Base-by-base conservation (phyloP, 148 eudicot species). In the Cornus suecica region DNA sequence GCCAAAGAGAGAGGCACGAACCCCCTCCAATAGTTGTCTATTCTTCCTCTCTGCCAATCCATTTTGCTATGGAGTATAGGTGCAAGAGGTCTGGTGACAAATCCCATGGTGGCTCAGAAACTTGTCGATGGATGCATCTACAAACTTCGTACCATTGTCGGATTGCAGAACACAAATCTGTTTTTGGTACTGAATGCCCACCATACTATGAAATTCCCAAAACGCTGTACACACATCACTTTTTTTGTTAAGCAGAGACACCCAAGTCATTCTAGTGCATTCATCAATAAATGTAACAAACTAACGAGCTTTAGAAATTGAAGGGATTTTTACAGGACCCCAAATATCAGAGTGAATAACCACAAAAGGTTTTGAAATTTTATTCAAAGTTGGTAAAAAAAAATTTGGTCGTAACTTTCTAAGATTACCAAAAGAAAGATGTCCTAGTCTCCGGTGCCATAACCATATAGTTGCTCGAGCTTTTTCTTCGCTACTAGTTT, bases 201-300 rank as follows among this genome's bases (percentile, higher is more conserved):
- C 25, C 70, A 74, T 42, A 1, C 27, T 42, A n/a, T 65, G 62
- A 24, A 74, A 65, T 25, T 66, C 27, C 24, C 65, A 23, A 65
- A 74, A 74, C 4, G 32, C 14, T 10, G 62, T 13, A 16, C 27
- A 2, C 10, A 32, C 70, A 8, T 74, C 70, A 25, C 63, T 54
- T 22, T 63, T 74, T 2, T 22, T 23, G 26, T 28, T 4, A 9
- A 75, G 16, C 25, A 65, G 27, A 13, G 31, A 75, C 8, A 75
- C 7, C 78, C 71, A 75, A 22, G 70, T 75, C 64, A 65, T 52
- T 5, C 78, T 1, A 48, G 71, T 75, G 25, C 52, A 30, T n/a
- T 75, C 77, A 75, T 75, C 77, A 32, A 74, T 65, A 37, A 74
- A 74, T 0, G 58, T n/a, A 25, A 63, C 76, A 34, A 74, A 74